Evolutionary conservation across 164 flowering plant genomes (phyloP), one percentile per base, ranked within the genome.

Genomic region (Stephania japonica): DNA sequence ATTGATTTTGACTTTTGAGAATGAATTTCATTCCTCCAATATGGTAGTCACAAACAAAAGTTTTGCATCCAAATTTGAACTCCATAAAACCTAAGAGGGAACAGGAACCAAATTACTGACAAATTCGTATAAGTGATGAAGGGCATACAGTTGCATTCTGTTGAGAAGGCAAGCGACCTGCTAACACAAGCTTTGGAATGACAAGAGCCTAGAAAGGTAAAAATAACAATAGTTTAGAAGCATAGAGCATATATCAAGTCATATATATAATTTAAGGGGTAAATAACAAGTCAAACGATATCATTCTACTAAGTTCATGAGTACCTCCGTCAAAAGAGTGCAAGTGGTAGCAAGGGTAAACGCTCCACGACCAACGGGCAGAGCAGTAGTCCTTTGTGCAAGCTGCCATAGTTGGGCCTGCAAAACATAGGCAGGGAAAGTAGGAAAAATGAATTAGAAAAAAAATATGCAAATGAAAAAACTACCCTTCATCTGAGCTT

Each of bases 321-420:
- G 42, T 80, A 91, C 99, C 97, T 95, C 99, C n/a, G 99, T 95
- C 81, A 95, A 83, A 68, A 95, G 91, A 63, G 99, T 91, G 75
- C 81, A 83, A 23, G 86, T 89, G 21, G 97, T 93, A 49, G 91
- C 94, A 77, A 95, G 91, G 70, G 99, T 95, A 80, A 93, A 95
- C 75, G 98, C 97, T 8, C 97, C 99, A 76, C 99, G 98, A 6
- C 99, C 99, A 78, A 93, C 38, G 73, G 99, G 97, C 78, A 93
- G 93, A 77, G 98, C 85, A 74, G 98, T 91, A 23, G 98, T 93
- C 77, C 98, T 87, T 75, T 95, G 99, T 27, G 98, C 97, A 78
- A 95, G 91, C 71, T 93, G 93, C 99, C 99, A 95, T 19, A 95
- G 82, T 77, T 90, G 97, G 76, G 89, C 90, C 99, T 95, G 44